Evolutionary conservation across 2,329 filamentous ascomycete species (phyloP).

Genomic region (Thielaviopsis euricoi): DNA sequence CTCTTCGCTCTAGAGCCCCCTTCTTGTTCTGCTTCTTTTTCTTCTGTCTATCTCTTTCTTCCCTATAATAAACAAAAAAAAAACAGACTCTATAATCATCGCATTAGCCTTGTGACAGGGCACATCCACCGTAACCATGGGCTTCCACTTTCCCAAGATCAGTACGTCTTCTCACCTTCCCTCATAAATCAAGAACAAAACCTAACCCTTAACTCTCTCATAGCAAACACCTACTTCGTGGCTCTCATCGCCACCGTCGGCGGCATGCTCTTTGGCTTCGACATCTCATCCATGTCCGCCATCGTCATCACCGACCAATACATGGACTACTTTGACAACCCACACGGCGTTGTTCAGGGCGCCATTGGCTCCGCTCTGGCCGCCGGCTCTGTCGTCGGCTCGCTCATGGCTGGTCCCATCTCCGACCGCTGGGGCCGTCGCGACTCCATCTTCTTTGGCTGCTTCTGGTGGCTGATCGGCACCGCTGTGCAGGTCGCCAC

Average conservation of each 20-base stretch:
- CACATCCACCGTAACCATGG: not conserved
- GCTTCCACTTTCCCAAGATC: conserved; percentile 10
- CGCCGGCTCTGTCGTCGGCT: conserved; percentile 34
- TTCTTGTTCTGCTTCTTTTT: too few relatives aligned
- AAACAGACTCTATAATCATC: too few relatives aligned
- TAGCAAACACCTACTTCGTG: conserved; percentile 21
- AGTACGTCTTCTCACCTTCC: not conserved
- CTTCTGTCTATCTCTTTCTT: not conserved
- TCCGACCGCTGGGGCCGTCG: conserved; percentile 32
- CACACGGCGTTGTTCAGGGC: conserved; percentile 29
- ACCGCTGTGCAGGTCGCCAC: conserved; percentile 14
- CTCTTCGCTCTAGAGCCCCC: not conserved
- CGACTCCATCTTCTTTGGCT: conserved; percentile 15
- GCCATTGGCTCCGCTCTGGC: conserved; percentile 36
- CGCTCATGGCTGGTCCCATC: conserved; percentile 29
- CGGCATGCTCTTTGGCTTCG: conserved; percentile 35
- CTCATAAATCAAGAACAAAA: not conserved
- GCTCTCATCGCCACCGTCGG: conserved; percentile 24
- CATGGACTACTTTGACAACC: conserved; percentile 33
- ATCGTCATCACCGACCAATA: conserved; percentile 36
- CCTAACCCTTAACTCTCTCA: not conserved
- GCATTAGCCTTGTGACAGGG: not conserved
- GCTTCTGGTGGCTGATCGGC: conserved; percentile 14
- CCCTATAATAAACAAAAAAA: too few relatives aligned
- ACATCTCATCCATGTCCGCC: conserved; percentile 41